Evolutionary conservation across 2,329 filamentous ascomycete species (phyloP).

Genomic region (Cladophialophora yegresii): DNA sequence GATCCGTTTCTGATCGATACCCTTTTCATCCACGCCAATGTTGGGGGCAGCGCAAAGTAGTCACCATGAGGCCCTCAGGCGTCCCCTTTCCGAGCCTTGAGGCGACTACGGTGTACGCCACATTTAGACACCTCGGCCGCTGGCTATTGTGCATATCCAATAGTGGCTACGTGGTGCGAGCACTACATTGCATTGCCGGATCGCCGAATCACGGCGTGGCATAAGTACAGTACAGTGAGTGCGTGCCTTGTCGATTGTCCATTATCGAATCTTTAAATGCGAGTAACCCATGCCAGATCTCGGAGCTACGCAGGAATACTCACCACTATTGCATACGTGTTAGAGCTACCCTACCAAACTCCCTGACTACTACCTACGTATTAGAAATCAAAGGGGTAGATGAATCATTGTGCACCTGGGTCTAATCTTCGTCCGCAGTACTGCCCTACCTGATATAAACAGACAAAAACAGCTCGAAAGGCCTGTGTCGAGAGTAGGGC

Average conservation of each 20-base stretch:
- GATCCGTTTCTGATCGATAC: background rate
- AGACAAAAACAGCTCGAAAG: too few relatives aligned
- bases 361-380: too few relatives aligned
- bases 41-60: background rate
- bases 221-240: background rate
- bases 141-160: background rate
- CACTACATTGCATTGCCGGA: background rate
- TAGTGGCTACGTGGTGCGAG: background rate
- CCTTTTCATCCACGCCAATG: background rate
- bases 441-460: too few relatives aligned
- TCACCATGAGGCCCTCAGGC: background rate
- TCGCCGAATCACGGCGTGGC: background rate
- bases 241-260: background rate
- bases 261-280: background rate
- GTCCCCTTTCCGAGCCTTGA: background rate
- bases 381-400: too few relatives aligned
- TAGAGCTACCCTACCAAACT: too few relatives aligned
- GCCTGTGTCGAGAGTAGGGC: too few relatives aligned
- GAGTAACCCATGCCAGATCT: too few relatives aligned
- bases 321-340: too few relatives aligned
- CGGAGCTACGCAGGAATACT: too few relatives aligned
- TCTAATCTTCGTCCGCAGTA: too few relatives aligned
- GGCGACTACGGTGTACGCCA: background rate
- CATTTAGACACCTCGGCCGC: background rate
- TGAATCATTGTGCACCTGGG: too few relatives aligned